Evolutionary conservation across 2,329 filamentous ascomycete genomes (phyloP), one percentile per base, ranked within the genome.

Genomic region (Magnaporthiopsis incrustans): DNA sequence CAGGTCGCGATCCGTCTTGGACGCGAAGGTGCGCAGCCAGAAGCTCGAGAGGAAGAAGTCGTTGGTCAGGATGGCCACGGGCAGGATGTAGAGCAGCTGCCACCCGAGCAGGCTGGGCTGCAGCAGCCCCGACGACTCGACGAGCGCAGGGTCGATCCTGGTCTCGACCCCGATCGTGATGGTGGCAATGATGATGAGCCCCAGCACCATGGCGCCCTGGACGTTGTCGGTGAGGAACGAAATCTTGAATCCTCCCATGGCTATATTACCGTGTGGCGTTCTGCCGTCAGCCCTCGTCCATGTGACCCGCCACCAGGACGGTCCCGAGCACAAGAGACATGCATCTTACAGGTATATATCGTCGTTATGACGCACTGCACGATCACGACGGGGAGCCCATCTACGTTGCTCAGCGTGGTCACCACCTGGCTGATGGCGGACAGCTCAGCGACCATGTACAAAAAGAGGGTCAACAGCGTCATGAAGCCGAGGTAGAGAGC

Each of bases 371-470:
- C 79, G 68, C 89, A 91, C 73, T 95, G 82, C 0, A 94, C 89
- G 68, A 95, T 91, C 66, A 95, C 83, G 25, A 89, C 85, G 0
- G 90, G 89, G 14, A 95, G 80, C 0, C 87, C 86, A 68, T 93
- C 81, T 56, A 95, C 79, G 2, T 89, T 90, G 0, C 91, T 93
- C 69, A 95, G 76, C 11, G 88, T 82, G 65, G 77, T 88, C 70
- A 94, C 82, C 56, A 94, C 91, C 74, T 94, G 90, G 62, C 92
- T 89, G 33, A 95, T 80, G 15, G 90, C 89, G 11, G 90, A 93
- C 58, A 95, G 81, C 78, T 95, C 91, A 26, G 90, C 86, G 32
- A 94, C 87, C 90, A 95, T 94, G 80, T 94, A 95, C 62, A 95
- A 75, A 74, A 94, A 95, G 70, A 95, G 82, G 1, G 91, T 94